phyloP scores from a whole-genome alignment of 768 basidiomycete species.

The Lactarius deliciosus region DNA sequence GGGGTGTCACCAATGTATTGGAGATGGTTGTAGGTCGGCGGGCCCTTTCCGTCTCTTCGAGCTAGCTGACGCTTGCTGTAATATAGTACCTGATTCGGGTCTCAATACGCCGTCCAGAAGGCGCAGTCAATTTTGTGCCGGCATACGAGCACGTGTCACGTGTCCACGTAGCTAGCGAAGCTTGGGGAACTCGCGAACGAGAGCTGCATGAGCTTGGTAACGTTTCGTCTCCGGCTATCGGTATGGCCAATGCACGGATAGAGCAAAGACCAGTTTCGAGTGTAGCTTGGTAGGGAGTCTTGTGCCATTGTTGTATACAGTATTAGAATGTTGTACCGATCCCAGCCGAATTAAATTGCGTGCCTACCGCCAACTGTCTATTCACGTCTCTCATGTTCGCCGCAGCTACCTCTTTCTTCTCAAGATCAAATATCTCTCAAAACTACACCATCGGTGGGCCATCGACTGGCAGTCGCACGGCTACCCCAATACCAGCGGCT shows the following conservation, averaged over 20 bases:
- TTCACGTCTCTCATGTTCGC: conserved; percentile 57
- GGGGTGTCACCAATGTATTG: conserved; percentile 38
- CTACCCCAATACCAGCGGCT: conserved; percentile 40
- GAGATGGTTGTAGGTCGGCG: conserved; percentile 34
- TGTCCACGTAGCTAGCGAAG: conserved; percentile 42
- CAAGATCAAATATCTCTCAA: conserved; percentile 76
- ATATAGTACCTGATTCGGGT: conserved; percentile 45
- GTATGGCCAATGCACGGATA: conserved; percentile 32
- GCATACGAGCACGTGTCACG: conserved; percentile 40
- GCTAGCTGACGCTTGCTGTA: not conserved
- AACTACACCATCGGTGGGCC: conserved; percentile 63
- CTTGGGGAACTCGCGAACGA: conserved; percentile 40
- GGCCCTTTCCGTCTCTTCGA: not conserved
- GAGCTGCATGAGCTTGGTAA: conserved; percentile 42
- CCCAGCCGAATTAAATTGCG: not conserved
- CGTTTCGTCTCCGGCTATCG: conserved; percentile 43
- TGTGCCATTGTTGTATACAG: not conserved
- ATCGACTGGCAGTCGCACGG: conserved; percentile 35
- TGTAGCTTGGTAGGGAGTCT: conserved; percentile 17
- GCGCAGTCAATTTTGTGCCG: conserved; percentile 37
- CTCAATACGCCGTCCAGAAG: conserved; percentile 36
- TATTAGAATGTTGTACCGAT: not conserved
- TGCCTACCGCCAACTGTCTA: not conserved
- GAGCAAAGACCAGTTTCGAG: conserved; percentile 14
- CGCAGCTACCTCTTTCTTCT: conserved; percentile 81